Conservation (phyloP, 306 rosid species). For the Vachellia pachyceras region DNA sequence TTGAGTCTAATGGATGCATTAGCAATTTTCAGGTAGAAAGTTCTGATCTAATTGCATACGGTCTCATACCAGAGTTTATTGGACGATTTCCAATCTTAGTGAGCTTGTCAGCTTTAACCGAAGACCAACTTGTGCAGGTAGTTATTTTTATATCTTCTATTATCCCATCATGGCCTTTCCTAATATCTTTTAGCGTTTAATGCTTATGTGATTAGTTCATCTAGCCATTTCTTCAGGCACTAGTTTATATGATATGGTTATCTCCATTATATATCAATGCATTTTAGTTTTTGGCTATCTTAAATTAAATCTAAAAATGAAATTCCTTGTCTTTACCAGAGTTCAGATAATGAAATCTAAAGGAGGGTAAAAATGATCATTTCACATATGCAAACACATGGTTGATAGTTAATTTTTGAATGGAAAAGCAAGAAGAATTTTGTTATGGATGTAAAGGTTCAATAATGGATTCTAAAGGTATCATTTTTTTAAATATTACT, state of each 20-base stretch:
- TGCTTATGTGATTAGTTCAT: conserved; percentile 14
- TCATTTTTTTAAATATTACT: not conserved
- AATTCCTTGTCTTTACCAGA: not conserved
- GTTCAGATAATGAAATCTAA: not conserved
- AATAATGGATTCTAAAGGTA: conserved; percentile 17
- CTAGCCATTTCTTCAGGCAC: conserved; percentile 11
- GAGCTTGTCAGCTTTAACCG: conserved; percentile 81
- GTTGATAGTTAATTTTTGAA: conserved; percentile 2
- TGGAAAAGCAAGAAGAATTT: conserved; percentile 17
- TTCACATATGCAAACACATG: conserved; percentile 7
- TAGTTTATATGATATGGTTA: not conserved
- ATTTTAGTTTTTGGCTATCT: conserved; percentile 8
- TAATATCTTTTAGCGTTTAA: conserved; percentile 1
- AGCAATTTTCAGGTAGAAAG: conserved; percentile 80
- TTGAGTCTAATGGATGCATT: conserved; percentile 38
- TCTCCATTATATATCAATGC: not conserved
- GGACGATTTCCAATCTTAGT: conserved; percentile 90
- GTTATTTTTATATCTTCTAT: conserved; percentile 11
- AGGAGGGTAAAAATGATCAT: conserved; percentile 10
- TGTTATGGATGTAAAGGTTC: conserved; percentile 9
- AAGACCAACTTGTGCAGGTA: conserved; percentile 91
- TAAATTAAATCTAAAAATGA: conserved; percentile 14
- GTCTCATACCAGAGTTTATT: conserved; percentile 91
- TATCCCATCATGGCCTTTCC: conserved; percentile 6
- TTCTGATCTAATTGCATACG: conserved; percentile 86